phyloP scores from a whole-genome alignment of 768 basidiomycete species.

The Clitopilus hobsonii region DNA sequence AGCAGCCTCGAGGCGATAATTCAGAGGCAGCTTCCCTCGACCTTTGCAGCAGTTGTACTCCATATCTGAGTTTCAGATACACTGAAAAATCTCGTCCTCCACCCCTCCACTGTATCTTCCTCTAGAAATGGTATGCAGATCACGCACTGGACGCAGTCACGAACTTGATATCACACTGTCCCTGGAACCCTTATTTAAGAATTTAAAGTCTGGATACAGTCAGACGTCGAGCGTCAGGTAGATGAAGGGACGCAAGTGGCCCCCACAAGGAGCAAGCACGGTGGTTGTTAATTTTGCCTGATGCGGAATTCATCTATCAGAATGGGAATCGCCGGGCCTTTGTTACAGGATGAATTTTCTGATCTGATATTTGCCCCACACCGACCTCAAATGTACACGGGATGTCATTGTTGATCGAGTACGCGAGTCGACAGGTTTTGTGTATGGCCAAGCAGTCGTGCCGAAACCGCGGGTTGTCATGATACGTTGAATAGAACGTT shows the following conservation, averaged over 20 bases:
- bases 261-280: neutral
- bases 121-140: neutral
- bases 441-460: neutral
- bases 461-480: neutral
- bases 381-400: neutral
- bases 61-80: no score
- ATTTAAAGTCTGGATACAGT: neutral
- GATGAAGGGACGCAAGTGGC: neutral
- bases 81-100: neutral
- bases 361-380: neutral
- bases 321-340: neutral
- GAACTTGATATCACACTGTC: neutral
- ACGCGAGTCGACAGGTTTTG: neutral
- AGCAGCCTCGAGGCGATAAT: no score
- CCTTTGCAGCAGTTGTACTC: no score
- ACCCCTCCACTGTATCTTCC: neutral
- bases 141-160: neutral
- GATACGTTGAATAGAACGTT: neutral
- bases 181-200: slow-evolving; percentile 1
- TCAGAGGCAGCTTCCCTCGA: no score
- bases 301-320: neutral
- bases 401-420: neutral
- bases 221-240: neutral
- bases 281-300: neutral
- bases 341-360: neutral